Base-by-base conservation (phyloP, 148 eudicot genomes). In the Vaccinium myrtillus region DNA sequence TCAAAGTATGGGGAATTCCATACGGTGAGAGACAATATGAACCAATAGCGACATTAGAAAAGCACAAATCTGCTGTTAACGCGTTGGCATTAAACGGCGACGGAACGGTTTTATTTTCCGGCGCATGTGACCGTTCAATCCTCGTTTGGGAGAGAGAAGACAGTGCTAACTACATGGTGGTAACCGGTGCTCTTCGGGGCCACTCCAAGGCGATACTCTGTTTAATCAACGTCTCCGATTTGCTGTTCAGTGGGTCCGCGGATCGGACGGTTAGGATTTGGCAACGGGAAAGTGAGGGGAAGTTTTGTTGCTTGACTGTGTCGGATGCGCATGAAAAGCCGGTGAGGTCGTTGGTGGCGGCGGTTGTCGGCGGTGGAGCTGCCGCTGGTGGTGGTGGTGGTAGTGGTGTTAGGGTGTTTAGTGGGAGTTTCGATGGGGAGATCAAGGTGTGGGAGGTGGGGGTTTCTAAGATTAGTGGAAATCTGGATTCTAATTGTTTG, bases 241-340 rank as follows among this genome's bases (percentile, higher is more conserved):
- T 93, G 32, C 73, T 95, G 84, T 84, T 93, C 61, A 95, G 98
- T 67, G 98, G 98, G 14, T 93, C 96, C 0, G 95, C 93, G 0
- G 98, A 95, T 90, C 90, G 92, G 82, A 95, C 98, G 84, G 93
- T 95, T 16, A 91, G 96, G 90, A 88, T 94, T 50, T 94, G 98
- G 98, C 88, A 83, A 19, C 84, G 91, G 6, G 89, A 90, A 21
- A 2, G 53, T 43, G 93, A 89, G 0, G 93, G 93, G 0, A 86
- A 76, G 79, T 92, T 69, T 53, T 83, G 87, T n/a, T 94, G 96
- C 81, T 84, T 93, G 87, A 83, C 78, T 1, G 90, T 91, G 8
- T 79, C 91, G 82, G 90, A 75, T 4, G 98, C 91, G 11, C 95
- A 95, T 48, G 80, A 48, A 8, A 91, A 86, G 73, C 94, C 96